Conservation (phyloP, 768 basidiomycete species). For the Albatrellus ellisii region DNA sequence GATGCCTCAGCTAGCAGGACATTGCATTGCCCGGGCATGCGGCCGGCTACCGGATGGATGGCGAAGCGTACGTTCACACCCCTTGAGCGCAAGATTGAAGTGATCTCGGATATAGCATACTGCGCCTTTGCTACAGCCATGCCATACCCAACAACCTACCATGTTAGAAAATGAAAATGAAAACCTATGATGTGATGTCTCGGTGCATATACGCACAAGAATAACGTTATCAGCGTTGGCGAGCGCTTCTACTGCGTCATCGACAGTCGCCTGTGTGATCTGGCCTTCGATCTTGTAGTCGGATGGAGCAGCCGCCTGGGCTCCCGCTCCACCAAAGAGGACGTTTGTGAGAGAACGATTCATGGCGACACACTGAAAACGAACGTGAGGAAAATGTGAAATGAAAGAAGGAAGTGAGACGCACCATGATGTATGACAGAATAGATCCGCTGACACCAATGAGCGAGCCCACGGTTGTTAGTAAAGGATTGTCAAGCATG, state of each 20-base stretch:
- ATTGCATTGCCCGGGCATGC: slow-evolving; percentile 91
- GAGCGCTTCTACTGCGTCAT: slow-evolving; percentile 71
- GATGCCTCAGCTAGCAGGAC: slow-evolving; percentile 85
- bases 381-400: slow-evolving; percentile 2
- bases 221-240: slow-evolving; percentile 76
- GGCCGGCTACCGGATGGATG: slow-evolving; percentile 83
- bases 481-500: slow-evolving; percentile 78
- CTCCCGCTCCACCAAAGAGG: slow-evolving; percentile 74
- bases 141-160: slow-evolving; percentile 74
- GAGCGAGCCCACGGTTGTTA: slow-evolving; percentile 74
- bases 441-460: slow-evolving; percentile 89
- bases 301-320: slow-evolving; percentile 35
- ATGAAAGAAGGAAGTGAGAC: slow-evolving; percentile 10
- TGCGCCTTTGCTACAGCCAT: slow-evolving; percentile 92
- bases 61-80: slow-evolving; percentile 76
- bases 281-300: slow-evolving; percentile 72
- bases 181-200: background rate
- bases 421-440: slow-evolving; percentile 85
- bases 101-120: slow-evolving; percentile 62
- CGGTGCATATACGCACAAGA: slow-evolving; percentile 29
- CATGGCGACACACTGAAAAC: slow-evolving; percentile 75
- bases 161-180: background rate
- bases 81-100: slow-evolving; percentile 54
- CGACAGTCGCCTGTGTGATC: slow-evolving; percentile 64
- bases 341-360: slow-evolving; percentile 80